Evolutionary conservation across 2,329 filamentous ascomycete genomes (phyloP).

Genomic region (Sphaerostilbella broomeana): DNA sequence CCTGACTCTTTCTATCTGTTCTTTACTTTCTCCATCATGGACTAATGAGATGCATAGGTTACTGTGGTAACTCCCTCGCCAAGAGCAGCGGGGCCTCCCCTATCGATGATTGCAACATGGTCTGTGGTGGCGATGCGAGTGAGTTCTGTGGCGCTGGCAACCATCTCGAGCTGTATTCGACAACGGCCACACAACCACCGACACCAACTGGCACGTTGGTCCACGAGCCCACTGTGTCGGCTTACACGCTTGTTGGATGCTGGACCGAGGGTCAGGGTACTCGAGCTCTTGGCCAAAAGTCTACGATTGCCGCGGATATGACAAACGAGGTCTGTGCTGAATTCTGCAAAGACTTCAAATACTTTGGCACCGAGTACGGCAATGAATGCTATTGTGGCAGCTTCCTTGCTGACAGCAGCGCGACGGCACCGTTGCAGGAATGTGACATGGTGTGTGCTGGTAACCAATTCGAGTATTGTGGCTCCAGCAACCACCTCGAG

Average conservation of each 20-base stretch:
- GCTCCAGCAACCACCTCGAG: constrained; percentile 27
- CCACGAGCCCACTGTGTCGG: constrained; percentile 19
- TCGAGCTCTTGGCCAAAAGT: constrained; percentile 28
- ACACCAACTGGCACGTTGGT: constrained; percentile 21
- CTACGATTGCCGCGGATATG: constrained; percentile 23
- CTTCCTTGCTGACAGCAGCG: constrained; percentile 22
- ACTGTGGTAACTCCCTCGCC: constrained; percentile 40
- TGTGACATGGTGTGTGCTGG: constrained; percentile 31
- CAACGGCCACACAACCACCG: constrained; percentile 29
- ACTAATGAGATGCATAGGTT: constrained; percentile 25
- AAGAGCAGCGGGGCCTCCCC: constrained; percentile 23
- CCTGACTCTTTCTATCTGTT: too few species aligned
- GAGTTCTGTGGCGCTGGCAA: constrained; percentile 38
- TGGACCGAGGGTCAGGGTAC: constrained; percentile 32
- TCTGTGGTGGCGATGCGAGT: constrained; percentile 34
- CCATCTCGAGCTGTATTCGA: constrained; percentile 38
- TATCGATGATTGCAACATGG: constrained; percentile 31
- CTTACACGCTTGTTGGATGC: constrained; percentile 34
- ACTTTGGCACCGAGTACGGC: constrained; percentile 36
- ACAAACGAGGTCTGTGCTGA: constrained; percentile 29
- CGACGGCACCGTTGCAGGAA: constrained; percentile 24
- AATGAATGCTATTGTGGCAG: constrained; percentile 35
- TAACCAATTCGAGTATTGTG: constrained; percentile 28
- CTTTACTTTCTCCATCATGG: background rate
- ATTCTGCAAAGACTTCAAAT: constrained; percentile 31